Base-by-base conservation (phyloP, 1,284 basidiomycete species). In the Apiotrichum gracile region DNA sequence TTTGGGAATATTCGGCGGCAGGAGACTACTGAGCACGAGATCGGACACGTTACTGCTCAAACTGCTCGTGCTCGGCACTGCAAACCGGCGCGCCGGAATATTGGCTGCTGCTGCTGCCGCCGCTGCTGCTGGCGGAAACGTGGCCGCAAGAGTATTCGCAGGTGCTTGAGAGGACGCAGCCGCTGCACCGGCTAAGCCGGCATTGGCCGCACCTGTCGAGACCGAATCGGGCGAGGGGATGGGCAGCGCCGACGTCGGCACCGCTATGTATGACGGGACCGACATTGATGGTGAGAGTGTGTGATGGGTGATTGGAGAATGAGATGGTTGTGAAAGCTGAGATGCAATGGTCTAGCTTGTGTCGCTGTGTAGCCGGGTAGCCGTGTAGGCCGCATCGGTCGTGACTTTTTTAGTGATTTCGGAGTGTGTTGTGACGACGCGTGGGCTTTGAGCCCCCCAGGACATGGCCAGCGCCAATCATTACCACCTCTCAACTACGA, bases 31-130 rank as follows among this genome's bases (percentile, higher is more conserved):
- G 3, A 73, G 57, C 16, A 73, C 54, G 8, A 73, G 51, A 51
- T 73, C 72, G 1, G 70, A 71, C 13, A 73, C 72, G 51, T 73
- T 73, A 33, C 61, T 61, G 9, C 64, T 61, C 3, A 73, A 22
- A 3, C 57, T 55, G 3, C 61, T 42, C 6, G 54, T 49, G n/a
- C 53, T 50, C 10, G 64, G 61, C 3, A 63, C 55, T 3, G 57
- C 29, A 46, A 63, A 63, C 31, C 63, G 62, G 51, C 55, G 50
- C 25, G 47, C n/a, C 29, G 54, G 16, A 22, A 7, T 9, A 14
- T 7, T 17, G 13, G 33, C 19, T 8, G 46, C 35, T 21, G 47
- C 25, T 51, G 51, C 33, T 35, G 44, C 27, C 44, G 41, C 34
- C 38, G 44, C 22, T 5, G 54, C 35, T 16, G 59, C 45, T 2